Evolutionary conservation across 805 yeast species (phyloP), one percentile per base, ranked within the genome.

Genomic region (Teunomyces gatunensis): DNA sequence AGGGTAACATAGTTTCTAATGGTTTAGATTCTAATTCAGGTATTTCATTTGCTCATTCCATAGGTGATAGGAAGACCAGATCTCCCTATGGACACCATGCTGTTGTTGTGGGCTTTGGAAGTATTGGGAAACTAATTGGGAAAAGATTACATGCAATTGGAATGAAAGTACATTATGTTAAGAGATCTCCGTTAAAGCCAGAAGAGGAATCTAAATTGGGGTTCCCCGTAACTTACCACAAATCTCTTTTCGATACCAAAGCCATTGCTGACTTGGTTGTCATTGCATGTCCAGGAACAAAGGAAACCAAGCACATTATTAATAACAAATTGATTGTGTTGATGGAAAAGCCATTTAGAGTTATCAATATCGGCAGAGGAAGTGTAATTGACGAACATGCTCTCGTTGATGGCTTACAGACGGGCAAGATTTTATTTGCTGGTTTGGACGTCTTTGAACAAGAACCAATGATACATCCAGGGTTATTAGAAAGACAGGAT

Each of bases 391-490:
- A 61, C 34, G 66, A 61, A 41, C 49, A 55, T 40, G 66, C 64
- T 4, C 45, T 61, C 39, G 61, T 61, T 29, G 52, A 48, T 12
- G 64, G 61, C 1, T 52, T 61, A 48, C 47, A 57, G 39, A 17
- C 53, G n/a, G 66, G 65, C 3, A 57, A 55, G 39, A 60, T 61
- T 2, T 34, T 53, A 28, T 61, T 59, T 47, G 66, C 66, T 1
- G 66, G 64, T 3, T 54, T 61, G 48, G 66, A 61, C 36, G 66
- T 61, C 15, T 61, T 54, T 43, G 66, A 61, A 35, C 43, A 54
- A 27, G 66, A 61, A 46, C 66, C 66, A 13, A 6, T 12, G 1
- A 54, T 58, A 5, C 52, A 53, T 35, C 58, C 58, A 11, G 64
- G 42, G 5, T 53, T 61, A 27, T 46, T 52, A 30, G 57, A 55